Conservation (phyloP, 306 rosid genomes). For the Neltuma alba region DNA sequence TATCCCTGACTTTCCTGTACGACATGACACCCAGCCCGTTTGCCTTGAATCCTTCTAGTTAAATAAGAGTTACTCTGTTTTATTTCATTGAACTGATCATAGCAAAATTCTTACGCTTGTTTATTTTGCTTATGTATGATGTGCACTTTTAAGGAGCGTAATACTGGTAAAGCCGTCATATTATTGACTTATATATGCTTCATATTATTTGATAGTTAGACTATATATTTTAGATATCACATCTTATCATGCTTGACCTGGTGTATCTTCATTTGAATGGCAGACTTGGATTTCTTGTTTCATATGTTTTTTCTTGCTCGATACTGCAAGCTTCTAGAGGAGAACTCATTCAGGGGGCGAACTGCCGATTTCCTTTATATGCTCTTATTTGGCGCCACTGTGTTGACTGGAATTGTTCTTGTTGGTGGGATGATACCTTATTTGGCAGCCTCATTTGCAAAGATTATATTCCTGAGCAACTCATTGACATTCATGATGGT, state of each 20-base stretch:
- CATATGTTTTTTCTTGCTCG: slow-evolving; percentile 99
- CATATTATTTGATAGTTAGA: slow-evolving; percentile 16
- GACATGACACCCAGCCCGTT: slow-evolving; percentile 5
- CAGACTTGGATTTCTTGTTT: slow-evolving; percentile 98
- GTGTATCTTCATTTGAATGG: slow-evolving; percentile 35
- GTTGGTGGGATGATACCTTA: slow-evolving; percentile 97
- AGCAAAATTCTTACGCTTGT: not conserved
- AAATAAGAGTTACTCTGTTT: not conserved
- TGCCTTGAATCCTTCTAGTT: not conserved
- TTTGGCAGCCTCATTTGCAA: slow-evolving; percentile 82
- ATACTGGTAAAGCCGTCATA: not conserved
- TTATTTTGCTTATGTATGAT: not conserved
- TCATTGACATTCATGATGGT: slow-evolving; percentile 98
- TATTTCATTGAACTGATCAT: not conserved
- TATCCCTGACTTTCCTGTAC: slow-evolving; percentile 7
- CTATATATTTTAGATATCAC: slow-evolving; percentile 13
- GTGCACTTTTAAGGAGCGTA: not conserved
- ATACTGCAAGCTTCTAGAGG: slow-evolving; percentile 97
- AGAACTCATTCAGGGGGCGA: slow-evolving; percentile 96
- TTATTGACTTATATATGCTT: slow-evolving; percentile 4
- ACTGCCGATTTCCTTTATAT: slow-evolving; percentile 96
- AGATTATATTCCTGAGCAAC: slow-evolving; percentile 93
- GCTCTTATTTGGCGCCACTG: slow-evolving; percentile 90
- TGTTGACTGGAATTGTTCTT: slow-evolving; percentile 89
- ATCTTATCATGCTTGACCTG: slow-evolving; percentile 32